Evolutionary conservation across 2,329 filamentous ascomycete species (phyloP), one percentile per base, ranked within the genome.

Genomic region (Zymoseptoria crescenta): DNA sequence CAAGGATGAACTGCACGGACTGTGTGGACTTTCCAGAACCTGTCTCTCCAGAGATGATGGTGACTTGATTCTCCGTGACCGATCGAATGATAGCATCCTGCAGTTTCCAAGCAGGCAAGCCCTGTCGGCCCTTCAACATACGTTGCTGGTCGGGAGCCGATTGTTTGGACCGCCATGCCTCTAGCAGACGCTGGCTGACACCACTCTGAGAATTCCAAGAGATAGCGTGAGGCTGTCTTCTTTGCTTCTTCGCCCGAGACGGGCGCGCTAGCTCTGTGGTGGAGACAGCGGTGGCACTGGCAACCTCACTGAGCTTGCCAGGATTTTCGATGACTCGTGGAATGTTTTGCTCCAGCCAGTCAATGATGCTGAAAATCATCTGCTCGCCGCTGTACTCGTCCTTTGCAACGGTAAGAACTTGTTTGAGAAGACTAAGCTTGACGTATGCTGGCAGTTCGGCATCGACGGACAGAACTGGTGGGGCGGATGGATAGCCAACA

Each of bases 11-110:
- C 73, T 99, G 94, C 35, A 97, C 91, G 2, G 91, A 94, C 73
- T 99, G 94, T 0, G 94, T 97, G 54, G 90, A 96, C 75, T 99
- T 99, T 70, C 94, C 94, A 19, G 91, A 96, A 56, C 94, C 94
- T 3, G 94, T 99, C 75, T 97, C 94, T 66, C 94, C 94, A 50
- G 92, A 95, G 67, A 99, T 94, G 68, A 99, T 96, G 0, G 91
- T 96, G 55, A 99, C 91, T 73, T 96, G 87, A 69, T 93, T 85
- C 4, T 81, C 77, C 49, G 81, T 81, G 54, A 99, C 89, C 0
- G 89, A 88, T 20, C 82, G 74, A 8, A 97, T 84, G 29, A 99
- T 89, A 1, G 81, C 79, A 20, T 93, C 86, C 67, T 84, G 86
- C 67, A 94, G 84, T 60, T 84, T 83, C 94, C 94, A 99, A 1